These are phyloP conservation scores for Stylonectria norvegica DNA, from an alignment of 2,329 filamentous ascomycete species.

Conservation along the genomic window DNA sequence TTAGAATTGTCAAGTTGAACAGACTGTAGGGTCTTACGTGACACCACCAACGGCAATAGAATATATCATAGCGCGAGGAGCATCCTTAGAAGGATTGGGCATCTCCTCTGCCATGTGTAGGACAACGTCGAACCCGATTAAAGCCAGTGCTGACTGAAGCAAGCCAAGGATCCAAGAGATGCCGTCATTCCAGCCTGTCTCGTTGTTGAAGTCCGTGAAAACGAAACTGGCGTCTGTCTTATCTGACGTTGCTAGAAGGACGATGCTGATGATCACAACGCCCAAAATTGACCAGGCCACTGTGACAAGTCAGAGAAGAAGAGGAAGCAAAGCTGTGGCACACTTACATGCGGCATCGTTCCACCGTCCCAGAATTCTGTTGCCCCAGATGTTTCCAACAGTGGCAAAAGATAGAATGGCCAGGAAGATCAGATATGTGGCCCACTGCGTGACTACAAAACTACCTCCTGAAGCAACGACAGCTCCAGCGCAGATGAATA, in stretches of 20 bases:
- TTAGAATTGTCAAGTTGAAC: neutral
- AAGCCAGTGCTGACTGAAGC: constrained; percentile 52
- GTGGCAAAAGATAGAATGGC: constrained; percentile 15
- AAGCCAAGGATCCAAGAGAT: constrained; percentile 56
- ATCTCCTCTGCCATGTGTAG: constrained; percentile 59
- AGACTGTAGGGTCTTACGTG: constrained; percentile 30
- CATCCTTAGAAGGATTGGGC: constrained; percentile 47
- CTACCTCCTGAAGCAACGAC: neutral
- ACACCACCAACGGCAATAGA: constrained; percentile 41
- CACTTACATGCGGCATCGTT: constrained; percentile 38
- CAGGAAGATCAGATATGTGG: constrained; percentile 35
- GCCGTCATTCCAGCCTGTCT: constrained; percentile 48
- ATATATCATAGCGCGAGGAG: constrained; percentile 46
- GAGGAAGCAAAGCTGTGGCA: neutral
- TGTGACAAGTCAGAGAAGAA: constrained; percentile 1
- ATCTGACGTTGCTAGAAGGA: constrained; percentile 33
- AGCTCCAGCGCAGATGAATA: neutral
- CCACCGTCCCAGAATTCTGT: constrained; percentile 39
- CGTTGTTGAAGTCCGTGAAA: constrained; percentile 46
- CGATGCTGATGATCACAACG: constrained; percentile 39
- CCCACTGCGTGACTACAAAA: neutral
- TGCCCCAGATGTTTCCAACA: constrained; percentile 39
- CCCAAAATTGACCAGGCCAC: constrained; percentile 38
- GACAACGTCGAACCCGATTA: constrained; percentile 51
- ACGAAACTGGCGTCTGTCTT: constrained; percentile 39